A percentile compares a stretch with the other conserved stretches of the same genome.
Evolutionary conservation across 345 rosid species (phyloP).

Genomic region (Cardamine chenopodiifolia): DNA sequence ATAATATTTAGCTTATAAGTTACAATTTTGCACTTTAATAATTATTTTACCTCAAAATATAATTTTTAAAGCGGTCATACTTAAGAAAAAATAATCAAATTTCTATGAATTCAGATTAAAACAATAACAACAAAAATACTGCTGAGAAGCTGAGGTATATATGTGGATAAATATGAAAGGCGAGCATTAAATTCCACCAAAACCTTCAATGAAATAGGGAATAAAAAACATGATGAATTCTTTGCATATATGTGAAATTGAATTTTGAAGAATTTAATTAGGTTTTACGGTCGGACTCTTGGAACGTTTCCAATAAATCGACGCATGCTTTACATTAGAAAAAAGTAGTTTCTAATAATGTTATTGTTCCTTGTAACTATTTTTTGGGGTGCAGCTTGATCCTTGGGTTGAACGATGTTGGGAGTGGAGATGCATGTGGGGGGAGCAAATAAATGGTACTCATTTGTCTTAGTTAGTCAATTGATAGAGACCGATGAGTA

Average conservation of each 20-base stretch:
- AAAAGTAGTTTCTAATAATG: neutral
- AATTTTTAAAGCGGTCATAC: neutral
- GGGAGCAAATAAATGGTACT: conserved; percentile 26
- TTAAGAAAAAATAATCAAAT: neutral
- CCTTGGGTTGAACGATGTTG: conserved; percentile 9
- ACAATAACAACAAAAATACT: too few relatives aligned
- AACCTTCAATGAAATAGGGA: neutral
- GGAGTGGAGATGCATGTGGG: conserved; percentile 14
- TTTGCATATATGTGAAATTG: neutral
- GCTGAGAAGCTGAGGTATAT: neutral
- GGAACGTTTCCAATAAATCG: neutral
- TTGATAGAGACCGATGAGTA: conserved; percentile 24
- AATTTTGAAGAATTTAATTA: too few relatives aligned
- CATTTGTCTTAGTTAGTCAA: conserved; percentile 13
- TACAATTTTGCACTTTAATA: too few relatives aligned
- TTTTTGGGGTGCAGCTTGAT: neutral
- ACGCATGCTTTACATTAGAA: neutral
- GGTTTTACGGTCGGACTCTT: neutral
- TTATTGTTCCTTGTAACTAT: neutral
- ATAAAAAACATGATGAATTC: neutral
- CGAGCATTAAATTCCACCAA: neutral
- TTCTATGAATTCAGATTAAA: too few relatives aligned
- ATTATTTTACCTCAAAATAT: too few relatives aligned
- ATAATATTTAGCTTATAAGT: too few relatives aligned
- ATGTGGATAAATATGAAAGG: neutral